phyloP scores from a whole-genome alignment of 192 early-diverging fungal genomes.

The Mortierella alpina region DNA sequence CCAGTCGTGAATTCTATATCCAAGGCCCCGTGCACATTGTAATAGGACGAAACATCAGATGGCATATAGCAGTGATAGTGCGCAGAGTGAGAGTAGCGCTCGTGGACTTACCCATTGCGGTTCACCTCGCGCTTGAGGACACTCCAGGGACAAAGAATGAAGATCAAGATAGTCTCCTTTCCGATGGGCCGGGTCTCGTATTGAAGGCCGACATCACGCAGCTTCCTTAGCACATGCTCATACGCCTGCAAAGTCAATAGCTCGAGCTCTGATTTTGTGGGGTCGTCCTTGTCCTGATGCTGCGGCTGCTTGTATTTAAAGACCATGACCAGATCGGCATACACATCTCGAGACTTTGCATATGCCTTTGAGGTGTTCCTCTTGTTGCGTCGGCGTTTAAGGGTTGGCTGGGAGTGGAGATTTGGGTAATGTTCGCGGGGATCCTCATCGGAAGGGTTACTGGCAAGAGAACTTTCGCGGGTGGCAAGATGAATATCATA shows the following conservation, averaged over 20 bases:
- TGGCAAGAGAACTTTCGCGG: no score
- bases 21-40: constrained; percentile 6
- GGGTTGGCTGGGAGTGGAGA: no score
- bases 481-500: no score
- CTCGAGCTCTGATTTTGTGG: constrained; percentile 37
- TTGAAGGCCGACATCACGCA: constrained; percentile 69
- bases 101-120: constrained; percentile 45
- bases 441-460: no score
- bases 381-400: no score
- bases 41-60: not conserved
- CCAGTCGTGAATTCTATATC: constrained; percentile 75
- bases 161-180: constrained; percentile 67
- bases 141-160: constrained; percentile 72
- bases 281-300: not conserved
- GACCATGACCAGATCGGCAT: constrained; percentile 58
- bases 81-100: not conserved
- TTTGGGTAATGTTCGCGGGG: no score
- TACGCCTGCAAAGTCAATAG: constrained; percentile 58
- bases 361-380: no score
- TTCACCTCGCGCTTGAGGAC: constrained; percentile 61
- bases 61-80: not conserved
- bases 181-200: constrained; percentile 70
- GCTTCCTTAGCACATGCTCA: constrained; percentile 61
- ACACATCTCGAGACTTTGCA: constrained; percentile 7
- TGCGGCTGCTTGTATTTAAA: constrained; percentile 49